A percentile compares a stretch with the other conserved stretches of the same genome.
phyloP scores from a whole-genome alignment of 2,329 filamentous ascomycete genomes.

The Fusarium graminum region DNA sequence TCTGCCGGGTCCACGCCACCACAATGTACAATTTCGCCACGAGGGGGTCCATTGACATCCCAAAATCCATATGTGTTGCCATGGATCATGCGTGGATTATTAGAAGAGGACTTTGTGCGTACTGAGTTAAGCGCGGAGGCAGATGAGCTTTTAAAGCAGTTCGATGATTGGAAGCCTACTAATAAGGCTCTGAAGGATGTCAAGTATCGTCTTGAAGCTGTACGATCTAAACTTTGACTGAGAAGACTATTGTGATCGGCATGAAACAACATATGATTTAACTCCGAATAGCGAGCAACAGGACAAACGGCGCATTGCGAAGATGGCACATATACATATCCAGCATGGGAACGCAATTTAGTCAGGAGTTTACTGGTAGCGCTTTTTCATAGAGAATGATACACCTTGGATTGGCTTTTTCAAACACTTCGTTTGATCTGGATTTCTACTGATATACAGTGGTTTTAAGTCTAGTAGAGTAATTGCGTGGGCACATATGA shows the following conservation, averaged over 20 bases:
- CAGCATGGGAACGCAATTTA: conserved; percentile 21
- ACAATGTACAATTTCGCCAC: conserved; percentile 46
- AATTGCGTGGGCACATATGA: conserved; percentile 36
- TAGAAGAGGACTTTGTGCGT: conserved; percentile 93
- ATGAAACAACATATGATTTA: conserved; percentile 1
- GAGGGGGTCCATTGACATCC: conserved; percentile 57
- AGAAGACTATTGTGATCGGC: background rate
- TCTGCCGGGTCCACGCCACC: conserved; percentile 58
- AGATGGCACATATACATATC: conserved; percentile 22
- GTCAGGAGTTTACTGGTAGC: conserved; percentile 31
- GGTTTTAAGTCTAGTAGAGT: conserved; percentile 42
- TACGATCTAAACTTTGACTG: conserved; percentile 80
- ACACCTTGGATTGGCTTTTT: conserved; percentile 1
- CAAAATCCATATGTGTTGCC: conserved; percentile 91
- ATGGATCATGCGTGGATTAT: conserved; percentile 92
- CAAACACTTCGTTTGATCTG: conserved; percentile 7
- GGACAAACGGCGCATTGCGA: conserved; percentile 11
- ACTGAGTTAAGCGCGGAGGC: conserved; percentile 83
- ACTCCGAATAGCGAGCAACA: background rate
- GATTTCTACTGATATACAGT: conserved; percentile 16
- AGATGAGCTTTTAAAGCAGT: conserved; percentile 82
- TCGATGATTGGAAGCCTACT: conserved; percentile 91
- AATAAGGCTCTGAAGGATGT: conserved; percentile 96
- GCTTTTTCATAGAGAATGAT: conserved; percentile 22
- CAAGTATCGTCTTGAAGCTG: conserved; percentile 91